A percentile compares a stretch with the other conserved stretches of the same genome.
These are phyloP conservation scores for Tetracladium setigerum DNA, from an alignment of 495 filamentous ascomycete genomes.

Conservation along the genomic window DNA sequence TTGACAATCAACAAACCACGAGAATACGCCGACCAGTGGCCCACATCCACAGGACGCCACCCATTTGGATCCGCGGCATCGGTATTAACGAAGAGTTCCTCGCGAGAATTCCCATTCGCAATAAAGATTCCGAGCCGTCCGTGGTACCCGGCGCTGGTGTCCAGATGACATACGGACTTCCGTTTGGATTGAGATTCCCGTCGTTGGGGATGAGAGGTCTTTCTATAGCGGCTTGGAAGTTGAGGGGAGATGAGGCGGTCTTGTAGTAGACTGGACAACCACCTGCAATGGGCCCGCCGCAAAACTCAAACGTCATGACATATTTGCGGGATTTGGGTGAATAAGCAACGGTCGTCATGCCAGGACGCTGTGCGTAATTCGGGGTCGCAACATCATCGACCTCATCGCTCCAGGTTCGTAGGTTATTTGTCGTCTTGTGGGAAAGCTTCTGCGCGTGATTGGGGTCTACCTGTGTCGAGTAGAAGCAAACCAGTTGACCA, in stretches of 20 bases:
- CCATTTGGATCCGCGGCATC: background rate
- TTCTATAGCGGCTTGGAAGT: constrained; percentile 27
- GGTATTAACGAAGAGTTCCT: constrained; percentile 45
- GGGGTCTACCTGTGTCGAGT: constrained; percentile 58
- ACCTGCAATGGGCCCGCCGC: constrained; percentile 33
- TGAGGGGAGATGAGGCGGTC: constrained; percentile 38
- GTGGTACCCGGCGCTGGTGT: constrained; percentile 24
- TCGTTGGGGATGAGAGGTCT: background rate
- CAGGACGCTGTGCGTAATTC: constrained; percentile 52
- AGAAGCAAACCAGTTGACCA: constrained; percentile 52
- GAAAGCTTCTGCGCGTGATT: constrained; percentile 57
- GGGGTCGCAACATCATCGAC: constrained; percentile 52
- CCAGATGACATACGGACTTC: constrained; percentile 47
- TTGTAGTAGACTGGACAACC: constrained; percentile 35
- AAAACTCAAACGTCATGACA: constrained; percentile 53
- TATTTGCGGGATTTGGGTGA: constrained; percentile 34
- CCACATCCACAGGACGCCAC: background rate
- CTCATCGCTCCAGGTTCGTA: constrained; percentile 45
- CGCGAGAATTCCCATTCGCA: constrained; percentile 39
- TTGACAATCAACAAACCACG: background rate
- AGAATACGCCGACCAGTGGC: background rate
- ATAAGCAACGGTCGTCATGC: constrained; percentile 45
- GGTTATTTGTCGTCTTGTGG: constrained; percentile 49
- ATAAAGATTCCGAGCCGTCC: constrained; percentile 35
- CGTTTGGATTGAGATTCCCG: constrained; percentile 32